Evolutionary conservation across 2,329 filamentous ascomycete genomes (phyloP).

Genomic region (Hortaea sp.): DNA sequence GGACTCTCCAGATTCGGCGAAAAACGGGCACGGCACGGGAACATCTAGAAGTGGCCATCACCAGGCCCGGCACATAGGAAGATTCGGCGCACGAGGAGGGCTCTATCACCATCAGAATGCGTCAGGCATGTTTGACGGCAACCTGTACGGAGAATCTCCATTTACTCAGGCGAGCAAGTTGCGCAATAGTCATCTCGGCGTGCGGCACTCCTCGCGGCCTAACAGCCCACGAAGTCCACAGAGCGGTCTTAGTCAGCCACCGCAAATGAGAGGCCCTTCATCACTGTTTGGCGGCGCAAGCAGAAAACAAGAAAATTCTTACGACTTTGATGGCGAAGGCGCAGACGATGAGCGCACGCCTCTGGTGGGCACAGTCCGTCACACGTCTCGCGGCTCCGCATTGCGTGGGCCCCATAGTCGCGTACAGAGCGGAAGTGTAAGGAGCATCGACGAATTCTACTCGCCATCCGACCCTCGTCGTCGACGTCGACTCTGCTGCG

Average conservation of each 20-base stretch:
- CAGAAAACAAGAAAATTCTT: constrained; percentile 50
- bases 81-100: constrained; percentile 60
- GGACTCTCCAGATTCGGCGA: constrained; percentile 33
- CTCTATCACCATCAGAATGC: constrained; percentile 40
- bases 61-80: constrained; percentile 71
- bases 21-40: constrained; percentile 28
- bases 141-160: constrained; percentile 49
- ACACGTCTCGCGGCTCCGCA: constrained; percentile 40
- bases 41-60: constrained; percentile 32
- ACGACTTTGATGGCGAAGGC: constrained; percentile 70
- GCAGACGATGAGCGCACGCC: constrained; percentile 82
- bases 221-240: constrained; percentile 52
- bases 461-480: constrained; percentile 10
- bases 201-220: constrained; percentile 41
- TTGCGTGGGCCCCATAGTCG: constrained; percentile 38
- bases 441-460: constrained; percentile 36
- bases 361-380: constrained; percentile 55
- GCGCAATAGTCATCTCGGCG: constrained; percentile 41
- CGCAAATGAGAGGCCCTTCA: constrained; percentile 27
- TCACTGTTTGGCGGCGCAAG: constrained; percentile 22
- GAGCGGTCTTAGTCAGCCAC: constrained; percentile 33
- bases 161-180: constrained; percentile 64
- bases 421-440: constrained; percentile 46
- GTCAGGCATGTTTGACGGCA: constrained; percentile 59
- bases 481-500: constrained; percentile 21